Evolutionary conservation across 441 rosid genomes (phyloP).

Genomic region (Populus trichocarpa): DNA sequence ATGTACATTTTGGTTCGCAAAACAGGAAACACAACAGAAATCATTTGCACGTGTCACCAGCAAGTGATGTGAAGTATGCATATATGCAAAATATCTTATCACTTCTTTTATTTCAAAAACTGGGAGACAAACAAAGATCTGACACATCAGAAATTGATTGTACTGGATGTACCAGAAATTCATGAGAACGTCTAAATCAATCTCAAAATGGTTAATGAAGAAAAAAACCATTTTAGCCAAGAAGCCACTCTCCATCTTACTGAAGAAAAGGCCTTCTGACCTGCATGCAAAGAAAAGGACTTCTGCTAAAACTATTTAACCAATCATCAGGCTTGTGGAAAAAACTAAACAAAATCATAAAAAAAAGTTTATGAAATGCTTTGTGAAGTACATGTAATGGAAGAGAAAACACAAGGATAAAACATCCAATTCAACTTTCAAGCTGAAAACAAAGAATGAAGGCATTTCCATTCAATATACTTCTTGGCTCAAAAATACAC

Average conservation of each 20-base stretch:
- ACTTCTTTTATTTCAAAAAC: background rate
- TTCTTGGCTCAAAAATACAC: background rate
- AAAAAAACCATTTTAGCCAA: background rate
- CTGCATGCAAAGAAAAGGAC: background rate
- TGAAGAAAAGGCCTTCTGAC: background rate
- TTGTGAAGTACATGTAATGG: background rate
- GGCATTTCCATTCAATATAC: background rate
- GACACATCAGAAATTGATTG: background rate
- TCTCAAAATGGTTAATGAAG: too few relatives aligned
- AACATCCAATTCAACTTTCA: background rate
- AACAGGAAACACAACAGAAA: too few relatives aligned
- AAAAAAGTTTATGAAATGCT: background rate
- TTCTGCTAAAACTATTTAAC: background rate
- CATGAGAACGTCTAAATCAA: too few relatives aligned
- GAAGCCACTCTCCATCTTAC: background rate
- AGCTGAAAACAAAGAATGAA: background rate
- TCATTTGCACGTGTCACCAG: too few relatives aligned
- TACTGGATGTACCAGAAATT: too few relatives aligned
- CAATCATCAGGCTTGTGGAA: too few relatives aligned
- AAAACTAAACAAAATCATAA: too few relatives aligned
- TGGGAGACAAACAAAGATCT: background rate
- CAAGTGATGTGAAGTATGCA: background rate
- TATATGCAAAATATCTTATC: background rate
- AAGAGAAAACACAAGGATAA: background rate
- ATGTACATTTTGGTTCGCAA: background rate